A percentile compares a stretch with the other conserved stretches of the same genome.
phyloP scores from a whole-genome alignment of 768 basidiomycete species.

The Boletus vinaceobasis region DNA sequence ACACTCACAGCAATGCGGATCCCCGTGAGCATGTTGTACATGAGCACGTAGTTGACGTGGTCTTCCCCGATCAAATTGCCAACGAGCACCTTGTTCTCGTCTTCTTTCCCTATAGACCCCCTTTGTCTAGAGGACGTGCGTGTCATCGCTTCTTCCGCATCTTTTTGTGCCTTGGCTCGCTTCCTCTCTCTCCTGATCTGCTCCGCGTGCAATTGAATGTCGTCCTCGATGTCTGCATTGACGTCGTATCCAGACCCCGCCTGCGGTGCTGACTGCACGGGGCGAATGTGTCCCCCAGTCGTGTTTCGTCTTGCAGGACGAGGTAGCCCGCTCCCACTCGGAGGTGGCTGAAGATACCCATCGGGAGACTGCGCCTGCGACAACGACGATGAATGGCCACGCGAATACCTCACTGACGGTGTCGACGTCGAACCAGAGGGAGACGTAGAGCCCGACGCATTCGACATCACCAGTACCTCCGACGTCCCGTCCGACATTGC shows the following conservation, averaged over 20 bases:
- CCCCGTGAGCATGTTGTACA: slow-evolving; percentile 99
- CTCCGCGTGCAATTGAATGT: slow-evolving; percentile 86
- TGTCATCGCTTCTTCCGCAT: slow-evolving; percentile 58
- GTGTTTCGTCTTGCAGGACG: slow-evolving; percentile 66
- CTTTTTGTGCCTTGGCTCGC: slow-evolving; percentile 62
- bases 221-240: slow-evolving; percentile 42
- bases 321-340: slow-evolving; percentile 16
- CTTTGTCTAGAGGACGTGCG: slow-evolving; percentile 23
- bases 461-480: slow-evolving; percentile 20
- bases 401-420: slow-evolving; percentile 20
- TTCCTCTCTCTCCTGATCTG: slow-evolving; percentile 82
- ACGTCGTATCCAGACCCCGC: slow-evolving; percentile 37
- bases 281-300: slow-evolving; percentile 49
- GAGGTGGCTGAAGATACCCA: slow-evolving; percentile 53
- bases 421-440: slow-evolving; percentile 15
- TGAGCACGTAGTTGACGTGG: slow-evolving; percentile 97
- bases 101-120: slow-evolving; percentile 27
- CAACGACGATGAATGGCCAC: slow-evolving; percentile 19
- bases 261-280: slow-evolving; percentile 28
- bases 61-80: slow-evolving; percentile 98
- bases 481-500: slow-evolving; percentile 13
- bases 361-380: slow-evolving; percentile 34
- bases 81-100: slow-evolving; percentile 64
- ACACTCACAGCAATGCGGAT: slow-evolving; percentile 85
- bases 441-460: slow-evolving; percentile 15